Evolutionary conservation across 2,329 filamentous ascomycete species (phyloP).

Genomic region (Chrysoporthe austroafricana): DNA sequence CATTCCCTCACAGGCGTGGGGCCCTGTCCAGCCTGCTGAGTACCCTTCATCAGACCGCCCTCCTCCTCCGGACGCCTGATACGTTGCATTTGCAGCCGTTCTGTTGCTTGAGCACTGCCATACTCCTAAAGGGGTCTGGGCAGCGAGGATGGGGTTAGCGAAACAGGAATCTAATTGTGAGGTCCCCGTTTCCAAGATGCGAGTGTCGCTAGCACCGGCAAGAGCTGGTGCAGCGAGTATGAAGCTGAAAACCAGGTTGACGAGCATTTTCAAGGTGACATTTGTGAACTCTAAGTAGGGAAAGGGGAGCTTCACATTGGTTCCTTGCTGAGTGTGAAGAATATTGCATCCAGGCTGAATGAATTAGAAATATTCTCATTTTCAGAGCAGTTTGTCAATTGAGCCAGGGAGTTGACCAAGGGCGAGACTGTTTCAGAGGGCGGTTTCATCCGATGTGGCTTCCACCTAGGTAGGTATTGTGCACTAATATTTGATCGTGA

Average conservation of each 20-base stretch:
- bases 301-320: neutral
- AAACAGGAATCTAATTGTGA: constrained; percentile 8
- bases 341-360: neutral
- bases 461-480: neutral
- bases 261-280: neutral
- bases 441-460: constrained; percentile 26
- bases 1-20: constrained; percentile 27
- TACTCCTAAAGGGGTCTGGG: neutral
- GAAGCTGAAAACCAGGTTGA: neutral
- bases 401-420: neutral
- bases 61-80: neutral
- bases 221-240: neutral
- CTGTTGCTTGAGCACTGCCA: constrained; percentile 15
- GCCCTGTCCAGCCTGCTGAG: constrained; percentile 27
- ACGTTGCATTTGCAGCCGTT: neutral
- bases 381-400: neutral
- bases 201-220: neutral
- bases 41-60: neutral
- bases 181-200: neutral
- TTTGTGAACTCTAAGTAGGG: neutral
- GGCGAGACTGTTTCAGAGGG: constrained; percentile 15
- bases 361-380: neutral
- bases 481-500: neutral
- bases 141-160: constrained; percentile 11
- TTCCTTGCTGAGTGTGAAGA: neutral